A percentile compares a stretch with the other conserved stretches of the same genome.
phyloP scores from a whole-genome alignment of 2,329 filamentous ascomycete species.

The Aspergillus niger region DNA sequence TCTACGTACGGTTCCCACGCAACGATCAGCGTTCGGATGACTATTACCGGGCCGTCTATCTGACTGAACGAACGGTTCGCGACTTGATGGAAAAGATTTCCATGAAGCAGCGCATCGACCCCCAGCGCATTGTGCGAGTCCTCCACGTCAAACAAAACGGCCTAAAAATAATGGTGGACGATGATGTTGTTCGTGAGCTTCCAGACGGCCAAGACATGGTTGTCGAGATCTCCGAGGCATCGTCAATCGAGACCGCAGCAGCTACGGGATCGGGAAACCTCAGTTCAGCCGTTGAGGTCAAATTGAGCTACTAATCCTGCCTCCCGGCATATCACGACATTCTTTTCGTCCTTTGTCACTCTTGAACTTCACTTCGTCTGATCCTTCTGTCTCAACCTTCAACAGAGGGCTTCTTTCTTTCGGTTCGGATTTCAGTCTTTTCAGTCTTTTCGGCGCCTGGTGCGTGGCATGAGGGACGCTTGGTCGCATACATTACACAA shows the following conservation, averaged over 20 bases:
- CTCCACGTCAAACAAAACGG: constrained; percentile 73
- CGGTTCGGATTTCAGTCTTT: neutral
- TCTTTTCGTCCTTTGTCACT: constrained; percentile 17
- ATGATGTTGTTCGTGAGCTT: constrained; percentile 81
- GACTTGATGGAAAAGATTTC: constrained; percentile 75
- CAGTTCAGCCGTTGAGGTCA: constrained; percentile 47
- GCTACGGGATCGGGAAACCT: constrained; percentile 7
- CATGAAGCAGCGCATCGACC: constrained; percentile 77
- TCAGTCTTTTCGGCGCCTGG: constrained; percentile 20
- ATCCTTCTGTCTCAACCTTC: neutral
- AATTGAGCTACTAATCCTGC: constrained; percentile 55
- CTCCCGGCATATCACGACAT: constrained; percentile 25
- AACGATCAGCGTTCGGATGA: constrained; percentile 56
- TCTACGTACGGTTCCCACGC: constrained; percentile 70
- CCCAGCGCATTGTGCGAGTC: constrained; percentile 68
- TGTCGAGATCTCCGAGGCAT: constrained; percentile 64
- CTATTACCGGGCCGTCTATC: constrained; percentile 82
- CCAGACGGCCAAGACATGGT: constrained; percentile 90
- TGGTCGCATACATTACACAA: constrained; percentile 12
- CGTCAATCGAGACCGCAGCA: constrained; percentile 46
- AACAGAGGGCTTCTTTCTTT: neutral
- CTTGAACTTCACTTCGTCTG: constrained; percentile 17
- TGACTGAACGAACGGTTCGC: constrained; percentile 72
- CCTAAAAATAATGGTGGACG: constrained; percentile 82
- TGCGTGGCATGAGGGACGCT: constrained; percentile 17